Evolutionary conservation across 1,284 basidiomycete genomes (phyloP).

Genomic region (Meira miltonrushii): DNA sequence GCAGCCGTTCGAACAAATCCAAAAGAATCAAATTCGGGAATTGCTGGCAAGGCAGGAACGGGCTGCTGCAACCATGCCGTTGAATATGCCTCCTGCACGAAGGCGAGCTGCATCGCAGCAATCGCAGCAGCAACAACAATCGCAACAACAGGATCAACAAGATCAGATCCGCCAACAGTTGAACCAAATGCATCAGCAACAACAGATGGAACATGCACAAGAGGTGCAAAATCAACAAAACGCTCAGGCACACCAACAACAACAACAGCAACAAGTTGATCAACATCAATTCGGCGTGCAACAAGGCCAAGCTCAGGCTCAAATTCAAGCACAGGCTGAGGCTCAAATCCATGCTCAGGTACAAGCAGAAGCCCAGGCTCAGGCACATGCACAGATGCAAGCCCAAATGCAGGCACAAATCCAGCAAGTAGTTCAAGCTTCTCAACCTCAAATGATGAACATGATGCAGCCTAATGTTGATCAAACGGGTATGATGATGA

Average conservation of each 20-base stretch:
- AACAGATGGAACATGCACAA: background rate
- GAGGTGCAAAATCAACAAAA: background rate
- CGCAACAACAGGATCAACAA: background rate
- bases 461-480: background rate
- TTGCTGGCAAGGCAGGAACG: slow-evolving; percentile 4
- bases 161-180: too few relatives aligned
- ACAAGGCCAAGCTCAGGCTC: background rate
- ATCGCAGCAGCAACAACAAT: background rate
- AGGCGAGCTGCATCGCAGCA: slow-evolving; percentile 3
- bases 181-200: background rate
- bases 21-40: slow-evolving; percentile 10
- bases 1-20: slow-evolving; percentile 12
- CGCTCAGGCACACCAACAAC: slow-evolving; percentile 18
- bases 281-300: background rate
- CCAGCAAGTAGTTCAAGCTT: slow-evolving; percentile 10
- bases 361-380: slow-evolving; percentile 7
- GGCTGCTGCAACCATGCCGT: slow-evolving; percentile 15
- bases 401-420: slow-evolving; percentile 19
- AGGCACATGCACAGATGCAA: background rate
- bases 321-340: background rate
- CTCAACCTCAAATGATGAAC: background rate
- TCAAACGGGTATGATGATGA: slow-evolving; percentile 1
- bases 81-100: slow-evolving; percentile 1
- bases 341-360: slow-evolving; percentile 19
- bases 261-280: slow-evolving; percentile 18